Evolutionary conservation across 1,284 basidiomycete species (phyloP).

Genomic region (Papiliotrema laurentii): DNA sequence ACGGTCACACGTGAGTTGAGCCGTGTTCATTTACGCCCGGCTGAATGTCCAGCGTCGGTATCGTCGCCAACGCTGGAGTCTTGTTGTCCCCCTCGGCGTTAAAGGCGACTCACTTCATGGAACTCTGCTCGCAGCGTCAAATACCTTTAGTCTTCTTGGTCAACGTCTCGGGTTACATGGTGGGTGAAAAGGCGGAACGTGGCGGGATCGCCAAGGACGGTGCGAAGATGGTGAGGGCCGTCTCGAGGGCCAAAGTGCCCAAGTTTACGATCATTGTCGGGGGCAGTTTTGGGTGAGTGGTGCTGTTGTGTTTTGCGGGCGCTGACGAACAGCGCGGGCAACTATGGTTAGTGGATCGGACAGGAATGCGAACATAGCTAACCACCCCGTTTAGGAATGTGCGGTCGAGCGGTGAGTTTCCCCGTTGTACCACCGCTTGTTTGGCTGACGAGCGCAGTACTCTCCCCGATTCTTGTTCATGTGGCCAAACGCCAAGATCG

Average conservation of each 20-base stretch:
- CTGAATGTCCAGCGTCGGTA: constrained; percentile 60
- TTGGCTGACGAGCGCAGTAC: constrained; percentile 57
- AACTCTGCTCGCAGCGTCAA: constrained; percentile 84
- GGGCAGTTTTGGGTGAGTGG: constrained; percentile 69
- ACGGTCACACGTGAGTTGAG: constrained; percentile 59
- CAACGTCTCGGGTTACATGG: constrained; percentile 90
- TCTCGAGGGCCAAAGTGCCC: constrained; percentile 88
- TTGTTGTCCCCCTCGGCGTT: constrained; percentile 88
- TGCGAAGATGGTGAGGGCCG: constrained; percentile 95
- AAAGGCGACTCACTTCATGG: constrained; percentile 92
- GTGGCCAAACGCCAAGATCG: constrained; percentile 95
- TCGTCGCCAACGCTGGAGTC: constrained; percentile 91
- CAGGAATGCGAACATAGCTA: no score
- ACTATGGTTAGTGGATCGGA: constrained; percentile 65
- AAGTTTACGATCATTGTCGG: constrained; percentile 94
- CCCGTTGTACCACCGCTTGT: constrained; percentile 11
- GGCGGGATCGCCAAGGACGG: constrained; percentile 97
- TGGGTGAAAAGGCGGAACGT: constrained; percentile 85
- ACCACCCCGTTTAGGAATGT: constrained; percentile 61
- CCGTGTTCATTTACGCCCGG: neutral
- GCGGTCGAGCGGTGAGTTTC: constrained; percentile 69
- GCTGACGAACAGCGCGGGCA: constrained; percentile 59
- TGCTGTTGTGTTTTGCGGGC: neutral
- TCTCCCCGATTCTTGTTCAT: constrained; percentile 93
- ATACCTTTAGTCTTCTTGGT: constrained; percentile 90